Percentiles rank a stretch among this genome's conserved stretches.
phyloP scores from a whole-genome alignment of 768 basidiomycete species.

The Collybiopsis confluens region DNA sequence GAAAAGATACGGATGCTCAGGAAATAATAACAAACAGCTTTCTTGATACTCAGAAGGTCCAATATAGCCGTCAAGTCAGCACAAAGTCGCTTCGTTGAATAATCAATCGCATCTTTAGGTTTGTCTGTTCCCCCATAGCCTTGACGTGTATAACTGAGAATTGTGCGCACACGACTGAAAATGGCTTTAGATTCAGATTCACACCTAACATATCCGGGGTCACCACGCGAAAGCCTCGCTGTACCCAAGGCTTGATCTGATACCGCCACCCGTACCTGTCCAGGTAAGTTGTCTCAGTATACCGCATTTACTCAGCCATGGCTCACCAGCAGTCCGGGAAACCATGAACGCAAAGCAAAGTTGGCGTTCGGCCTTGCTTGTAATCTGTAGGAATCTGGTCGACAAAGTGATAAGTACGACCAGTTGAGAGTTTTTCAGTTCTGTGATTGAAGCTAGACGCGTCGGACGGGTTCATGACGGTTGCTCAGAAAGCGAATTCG shows the following conservation, averaged over 20 bases:
- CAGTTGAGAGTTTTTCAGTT: conserved; percentile 49
- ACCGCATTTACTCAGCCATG: not conserved
- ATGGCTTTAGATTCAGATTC: not conserved
- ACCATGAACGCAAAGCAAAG: conserved; percentile 74
- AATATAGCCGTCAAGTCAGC: conserved; percentile 64
- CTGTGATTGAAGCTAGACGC: conserved; percentile 51
- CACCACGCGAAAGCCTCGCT: conserved; percentile 57
- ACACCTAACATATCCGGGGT: conserved; percentile 47
- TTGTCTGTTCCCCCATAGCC: conserved; percentile 69
- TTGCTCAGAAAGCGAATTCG: conserved; percentile 10
- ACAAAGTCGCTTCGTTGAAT: conserved; percentile 55
- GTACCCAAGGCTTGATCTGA: conserved; percentile 70
- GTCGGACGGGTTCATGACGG: conserved; percentile 35
- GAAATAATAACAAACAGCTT: conserved; percentile 48
- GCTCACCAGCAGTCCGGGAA: conserved; percentile 63
- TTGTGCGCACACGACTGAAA: conserved; percentile 21
- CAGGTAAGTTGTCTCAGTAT: not conserved
- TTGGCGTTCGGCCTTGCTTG: conserved; percentile 35
- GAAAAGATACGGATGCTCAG: not conserved
- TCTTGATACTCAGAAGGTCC: conserved; percentile 46
- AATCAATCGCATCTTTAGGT: conserved; percentile 48
- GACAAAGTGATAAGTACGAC: conserved; percentile 65
- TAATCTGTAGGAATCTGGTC: conserved; percentile 55
- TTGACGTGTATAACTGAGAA: conserved; percentile 7
- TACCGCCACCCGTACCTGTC: conserved; percentile 70